These are phyloP conservation scores for Phylloporus sp. DNA, from an alignment of 1,284 basidiomycete genomes.

Conservation along the genomic window DNA sequence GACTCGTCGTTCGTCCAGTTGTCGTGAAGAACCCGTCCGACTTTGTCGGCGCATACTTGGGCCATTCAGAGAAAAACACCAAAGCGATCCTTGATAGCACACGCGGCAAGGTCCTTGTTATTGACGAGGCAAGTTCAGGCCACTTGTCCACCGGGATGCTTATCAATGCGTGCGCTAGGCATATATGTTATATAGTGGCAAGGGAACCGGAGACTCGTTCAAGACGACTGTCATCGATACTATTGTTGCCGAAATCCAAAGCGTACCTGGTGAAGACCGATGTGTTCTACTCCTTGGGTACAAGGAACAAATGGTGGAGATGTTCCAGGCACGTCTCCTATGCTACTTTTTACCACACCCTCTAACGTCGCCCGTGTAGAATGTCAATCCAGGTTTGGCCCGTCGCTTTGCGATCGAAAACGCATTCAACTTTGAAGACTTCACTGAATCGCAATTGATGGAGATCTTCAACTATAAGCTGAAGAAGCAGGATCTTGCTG, in stretches of 20 bases:
- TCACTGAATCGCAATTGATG: conserved; percentile 58
- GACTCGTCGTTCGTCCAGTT: conserved; percentile 47
- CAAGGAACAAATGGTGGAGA: conserved; percentile 67
- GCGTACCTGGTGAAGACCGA: conserved; percentile 69
- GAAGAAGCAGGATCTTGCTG: conserved; percentile 60
- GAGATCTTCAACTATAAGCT: conserved; percentile 66
- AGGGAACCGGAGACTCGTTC: conserved; percentile 52
- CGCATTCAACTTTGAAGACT: conserved; percentile 72
- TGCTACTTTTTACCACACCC: background rate
- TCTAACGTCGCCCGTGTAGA: conserved; percentile 45
- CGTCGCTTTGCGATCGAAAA: conserved; percentile 71
- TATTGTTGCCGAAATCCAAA: conserved; percentile 75
- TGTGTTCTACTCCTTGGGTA: conserved; percentile 73
- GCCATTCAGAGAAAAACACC: conserved; percentile 68
- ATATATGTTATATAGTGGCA: conserved; percentile 64
- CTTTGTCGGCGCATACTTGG: conserved; percentile 63
- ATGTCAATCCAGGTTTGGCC: conserved; percentile 71
- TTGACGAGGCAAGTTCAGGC: conserved; percentile 62
- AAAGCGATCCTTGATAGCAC: conserved; percentile 66
- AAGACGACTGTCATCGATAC: conserved; percentile 77
- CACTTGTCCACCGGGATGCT: background rate
- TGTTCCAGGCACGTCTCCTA: conserved; percentile 64
- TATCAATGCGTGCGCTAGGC: conserved; percentile 50
- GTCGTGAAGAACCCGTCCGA: conserved; percentile 72
- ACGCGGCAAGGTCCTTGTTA: conserved; percentile 70